Evolutionary conservation across 352 stramenopile genomes (phyloP).

Genomic region (Sclerospora graminicola): DNA sequence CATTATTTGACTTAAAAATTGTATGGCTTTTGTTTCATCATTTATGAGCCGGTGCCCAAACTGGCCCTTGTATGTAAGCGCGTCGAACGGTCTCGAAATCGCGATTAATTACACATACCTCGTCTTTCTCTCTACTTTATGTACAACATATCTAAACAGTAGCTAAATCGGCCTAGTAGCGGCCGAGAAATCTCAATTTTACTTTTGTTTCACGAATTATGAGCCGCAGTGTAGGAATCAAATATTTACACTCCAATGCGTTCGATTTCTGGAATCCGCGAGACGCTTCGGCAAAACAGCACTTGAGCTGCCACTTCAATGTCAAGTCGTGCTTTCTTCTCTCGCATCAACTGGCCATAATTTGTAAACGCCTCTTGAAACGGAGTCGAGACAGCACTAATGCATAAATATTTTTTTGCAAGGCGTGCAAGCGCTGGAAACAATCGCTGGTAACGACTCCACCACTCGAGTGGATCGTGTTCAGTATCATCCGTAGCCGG

Average conservation of each 20-base stretch:
- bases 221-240: too few relatives aligned
- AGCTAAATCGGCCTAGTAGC: too few relatives aligned
- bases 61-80: too few relatives aligned
- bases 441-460: constrained; percentile 58
- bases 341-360: constrained; percentile 62
- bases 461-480: constrained; percentile 77
- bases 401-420: constrained; percentile 66
- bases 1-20: too few relatives aligned
- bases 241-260: constrained; percentile 53
- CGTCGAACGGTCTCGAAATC: too few relatives aligned
- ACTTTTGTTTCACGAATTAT: too few relatives aligned
- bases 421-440: constrained; percentile 61
- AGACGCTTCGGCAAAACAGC: constrained; percentile 71
- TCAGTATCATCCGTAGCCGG: constrained; percentile 56
- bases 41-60: too few relatives aligned
- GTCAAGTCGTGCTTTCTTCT: constrained; percentile 67
- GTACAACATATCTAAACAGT: too few relatives aligned
- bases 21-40: too few relatives aligned
- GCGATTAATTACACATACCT: too few relatives aligned
- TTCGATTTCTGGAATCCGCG: constrained; percentile 73
- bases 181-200: too few relatives aligned
- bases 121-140: too few relatives aligned
- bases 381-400: constrained; percentile 61
- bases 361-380: constrained; percentile 76
- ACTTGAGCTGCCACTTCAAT: constrained; percentile 73